Conservation (phyloP, 192 early-diverging fungal species). For the Pecoramyces ruminantium region DNA sequence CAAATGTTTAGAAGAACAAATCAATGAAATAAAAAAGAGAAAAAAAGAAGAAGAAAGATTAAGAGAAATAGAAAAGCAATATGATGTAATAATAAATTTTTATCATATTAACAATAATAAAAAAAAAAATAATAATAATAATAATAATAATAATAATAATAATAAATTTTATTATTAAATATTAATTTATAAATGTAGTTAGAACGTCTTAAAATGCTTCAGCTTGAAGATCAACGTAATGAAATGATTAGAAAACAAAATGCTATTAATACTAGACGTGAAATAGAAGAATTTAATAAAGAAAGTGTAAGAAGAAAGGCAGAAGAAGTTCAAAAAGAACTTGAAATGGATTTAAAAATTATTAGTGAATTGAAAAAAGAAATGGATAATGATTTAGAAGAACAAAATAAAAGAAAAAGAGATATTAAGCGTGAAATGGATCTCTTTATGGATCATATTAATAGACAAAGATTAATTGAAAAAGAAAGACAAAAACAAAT, state of each 20-base stretch:
- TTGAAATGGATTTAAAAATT: neutral
- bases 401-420: neutral
- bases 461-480: neutral
- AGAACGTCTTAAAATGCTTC: neutral
- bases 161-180: no score
- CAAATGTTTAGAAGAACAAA: neutral
- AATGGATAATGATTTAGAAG: neutral
- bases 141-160: no score
- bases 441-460: neutral
- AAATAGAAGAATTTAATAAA: neutral
- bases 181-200: neutral
- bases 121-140: neutral
- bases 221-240: neutral
- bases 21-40: neutral
- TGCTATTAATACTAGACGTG: neutral
- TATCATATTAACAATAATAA: no score
- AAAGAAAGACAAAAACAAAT: neutral
- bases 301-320: neutral
- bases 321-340: neutral
- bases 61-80: neutral
- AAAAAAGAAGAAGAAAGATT: neutral
- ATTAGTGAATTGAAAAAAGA: neutral
- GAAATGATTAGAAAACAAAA: neutral
- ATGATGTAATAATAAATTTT: neutral
- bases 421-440: neutral